Evolutionary conservation across 345 rosid genomes (phyloP).

Genomic region (Laguncularia racemosa): DNA sequence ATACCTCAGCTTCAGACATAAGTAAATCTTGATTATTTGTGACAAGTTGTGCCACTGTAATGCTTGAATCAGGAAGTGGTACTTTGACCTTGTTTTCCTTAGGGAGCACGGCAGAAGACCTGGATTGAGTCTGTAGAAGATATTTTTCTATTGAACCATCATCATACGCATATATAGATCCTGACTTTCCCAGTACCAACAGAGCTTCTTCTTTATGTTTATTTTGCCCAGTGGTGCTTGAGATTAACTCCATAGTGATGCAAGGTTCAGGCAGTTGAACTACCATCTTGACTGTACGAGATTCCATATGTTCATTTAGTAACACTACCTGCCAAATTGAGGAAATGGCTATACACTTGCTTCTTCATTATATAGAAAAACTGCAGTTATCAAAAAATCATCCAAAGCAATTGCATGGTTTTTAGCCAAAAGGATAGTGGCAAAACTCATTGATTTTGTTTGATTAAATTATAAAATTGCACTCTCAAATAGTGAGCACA

Average conservation of each 20-base stretch:
- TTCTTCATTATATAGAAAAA: no score
- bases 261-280: conserved; percentile 74
- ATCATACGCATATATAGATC: conserved; percentile 64
- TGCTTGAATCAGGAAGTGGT: conserved; percentile 58
- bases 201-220: conserved; percentile 51
- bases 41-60: conserved; percentile 53
- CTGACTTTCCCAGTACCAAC: conserved; percentile 75
- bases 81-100: conserved; percentile 55
- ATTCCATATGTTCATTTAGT: conserved; percentile 66
- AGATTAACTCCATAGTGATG: conserved; percentile 58
- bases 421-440: no score
- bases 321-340: conserved; percentile 49
- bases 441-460: no score
- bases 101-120: conserved; percentile 70
- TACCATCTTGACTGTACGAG: conserved; percentile 68
- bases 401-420: no score
- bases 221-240: conserved; percentile 44
- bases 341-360: background rate
- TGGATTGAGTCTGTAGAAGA: conserved; percentile 69
- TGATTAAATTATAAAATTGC: no score
- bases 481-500: no score
- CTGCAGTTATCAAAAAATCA: no score
- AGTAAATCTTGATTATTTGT: conserved; percentile 33
- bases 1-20: conserved; percentile 56
- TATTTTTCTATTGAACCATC: conserved; percentile 72